Base-by-base conservation (phyloP, 176 grass and related monocot species). In the Thalia dealbata region DNA sequence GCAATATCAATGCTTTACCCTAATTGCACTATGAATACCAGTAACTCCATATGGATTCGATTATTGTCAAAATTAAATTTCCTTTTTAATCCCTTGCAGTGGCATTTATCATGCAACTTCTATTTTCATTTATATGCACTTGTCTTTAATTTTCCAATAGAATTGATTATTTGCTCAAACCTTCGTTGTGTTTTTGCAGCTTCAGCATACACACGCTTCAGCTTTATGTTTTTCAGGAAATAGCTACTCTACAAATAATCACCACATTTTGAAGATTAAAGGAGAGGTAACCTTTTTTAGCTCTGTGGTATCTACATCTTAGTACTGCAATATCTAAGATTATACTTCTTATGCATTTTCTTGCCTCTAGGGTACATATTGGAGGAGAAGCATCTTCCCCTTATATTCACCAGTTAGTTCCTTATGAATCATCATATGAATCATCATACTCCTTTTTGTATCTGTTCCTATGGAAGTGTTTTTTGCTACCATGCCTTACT, bases 371-470 rank as follows among this genome's bases (percentile, higher is more conserved):
- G 81, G 71, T 88, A 80, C 79, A 43, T 59, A 21, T 77, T 85
- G 78, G 83, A 86, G 73, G 64, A 75, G 52, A 81, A 64, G 78
- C 13, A 22, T 69, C 45, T 78, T 76, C 63, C 52, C 71, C 15
- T 78, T 82, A 21, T 78, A 71, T 23, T 70, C 61, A 46, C 77
- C 76, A 78, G 95, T 99, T 71, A 85, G 87, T 88, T 70, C 18
- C 9, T 71, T 38, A 1, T 38, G 3, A 38, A 38, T 38, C 63
- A 74, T n/a, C 28, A 5, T 38, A 1, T 38, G 3, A 38, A 38
- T 38, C 63, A 74, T n/a, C 28, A 5, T 68, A 11, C 16, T 7
- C 8, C 18, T 22, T 44, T 18, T n/a, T 38, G 32, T 38, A 38
- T 2, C 32, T 38, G 38, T 18, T 43, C 65, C 2, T 43, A n/a